These are phyloP conservation scores for Xerocomus brunneocitrinus DNA, from an alignment of 768 basidiomycete genomes.

Conservation along the genomic window DNA sequence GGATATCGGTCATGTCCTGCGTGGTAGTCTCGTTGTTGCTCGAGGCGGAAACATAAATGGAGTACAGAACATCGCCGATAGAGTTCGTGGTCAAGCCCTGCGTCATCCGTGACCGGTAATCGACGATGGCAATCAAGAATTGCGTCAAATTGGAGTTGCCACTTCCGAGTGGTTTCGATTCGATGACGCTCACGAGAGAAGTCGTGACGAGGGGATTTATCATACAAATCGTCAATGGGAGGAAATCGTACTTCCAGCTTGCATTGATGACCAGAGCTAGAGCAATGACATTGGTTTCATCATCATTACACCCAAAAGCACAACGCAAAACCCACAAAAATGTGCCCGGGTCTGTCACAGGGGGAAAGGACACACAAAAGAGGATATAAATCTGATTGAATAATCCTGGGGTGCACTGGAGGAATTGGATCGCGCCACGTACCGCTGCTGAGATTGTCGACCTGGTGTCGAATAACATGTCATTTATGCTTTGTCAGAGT, in stretches of 20 bases:
- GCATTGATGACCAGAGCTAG: too few relatives aligned
- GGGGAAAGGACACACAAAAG: slow-evolving; percentile 10
- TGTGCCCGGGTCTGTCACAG: background rate
- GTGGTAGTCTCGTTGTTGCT: background rate
- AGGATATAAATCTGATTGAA: background rate
- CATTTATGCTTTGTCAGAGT: background rate
- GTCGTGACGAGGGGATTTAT: slow-evolving; percentile 6
- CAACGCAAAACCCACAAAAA: background rate
- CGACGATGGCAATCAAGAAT: background rate
- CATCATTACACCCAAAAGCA: background rate
- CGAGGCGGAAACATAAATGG: background rate
- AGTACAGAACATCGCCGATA: slow-evolving; percentile 18
- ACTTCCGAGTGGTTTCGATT: background rate
- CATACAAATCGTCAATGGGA: slow-evolving; percentile 8
- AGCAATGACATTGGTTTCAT: background rate
- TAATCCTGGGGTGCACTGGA: background rate
- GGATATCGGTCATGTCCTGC: background rate
- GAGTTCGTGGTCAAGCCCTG: slow-evolving; percentile 14
- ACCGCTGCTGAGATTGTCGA: background rate
- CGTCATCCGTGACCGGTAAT: slow-evolving; percentile 5
- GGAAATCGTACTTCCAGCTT: slow-evolving; percentile 1
- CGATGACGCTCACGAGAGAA: background rate
- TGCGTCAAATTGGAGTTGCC: background rate
- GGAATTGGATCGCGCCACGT: background rate
- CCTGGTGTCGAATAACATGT: background rate